Base-by-base conservation (phyloP, 768 basidiomycete species). In the Tylopilus plumbeoviolaceoides region DNA sequence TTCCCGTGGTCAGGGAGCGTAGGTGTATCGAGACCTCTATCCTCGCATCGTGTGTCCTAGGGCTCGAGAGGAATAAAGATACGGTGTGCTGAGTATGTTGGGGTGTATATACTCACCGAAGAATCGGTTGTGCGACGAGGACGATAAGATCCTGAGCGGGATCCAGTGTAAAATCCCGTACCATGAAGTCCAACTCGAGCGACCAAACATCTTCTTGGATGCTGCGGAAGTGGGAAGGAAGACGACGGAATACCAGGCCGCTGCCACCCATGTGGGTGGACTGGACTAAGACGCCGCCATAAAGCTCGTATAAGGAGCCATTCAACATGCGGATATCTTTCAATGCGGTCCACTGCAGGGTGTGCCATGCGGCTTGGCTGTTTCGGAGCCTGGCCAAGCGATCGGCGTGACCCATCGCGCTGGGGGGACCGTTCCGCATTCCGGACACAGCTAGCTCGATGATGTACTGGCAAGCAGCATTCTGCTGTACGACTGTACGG, bases 161-260 rank as follows among this genome's bases (percentile, higher is more conserved):
- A 62, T 88, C 86, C 72, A 89, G 77, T 7, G 73, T 74, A 56
- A 84, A 83, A 58, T 85, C 83, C n/a, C 78, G 74, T 12, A 83
- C 59, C 15, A 54, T 33, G 33, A 78, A 56, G 5, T 69, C 69
- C 50, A 71, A 31, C 20, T 69, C 62, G 17, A 79, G 52, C 6
- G 64, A 63, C 82, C 83, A 84, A 15, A 66, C 59, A 35, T 68
- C 69, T 44, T 75, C 71, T 47, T 75, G 59, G 53, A 84, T 80
- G n/a, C 63, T 69, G 21, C 80, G 76, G 44, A 70, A 64, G 25
- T 61, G 60, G 9, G 82, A 83, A 17, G 82, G 79, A 11, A 84
- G 72, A 46, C 74, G 74, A 49, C 66, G 65, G 59, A 83, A 82
- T 15, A 57, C 59, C 31, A 84, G 65, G 1, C 60, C 59, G 5